phyloP scores from a whole-genome alignment of 2,329 filamentous ascomycete genomes.

The Fusarium sp. region DNA sequence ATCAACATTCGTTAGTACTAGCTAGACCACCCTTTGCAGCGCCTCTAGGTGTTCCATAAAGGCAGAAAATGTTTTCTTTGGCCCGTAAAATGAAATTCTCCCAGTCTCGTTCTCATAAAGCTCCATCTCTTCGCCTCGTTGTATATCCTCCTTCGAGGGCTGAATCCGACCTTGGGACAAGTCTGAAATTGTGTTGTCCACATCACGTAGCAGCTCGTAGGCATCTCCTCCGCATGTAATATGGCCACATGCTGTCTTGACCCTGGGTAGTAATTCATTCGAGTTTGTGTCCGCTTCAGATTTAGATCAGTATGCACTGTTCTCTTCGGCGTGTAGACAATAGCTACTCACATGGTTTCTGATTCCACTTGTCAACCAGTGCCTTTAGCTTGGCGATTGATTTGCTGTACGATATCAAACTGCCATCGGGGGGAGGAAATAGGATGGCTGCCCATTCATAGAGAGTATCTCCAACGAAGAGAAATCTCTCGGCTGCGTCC shows the following conservation, averaged over 20 bases:
- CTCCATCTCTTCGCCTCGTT: neutral
- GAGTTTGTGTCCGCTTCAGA: neutral
- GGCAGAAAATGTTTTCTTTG: too few relatives aligned
- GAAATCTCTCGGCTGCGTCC: slow-evolving; percentile 58
- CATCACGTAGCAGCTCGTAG: slow-evolving; percentile 3
- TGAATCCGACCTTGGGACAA: neutral
- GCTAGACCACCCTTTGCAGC: too few relatives aligned
- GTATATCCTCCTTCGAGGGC: neutral
- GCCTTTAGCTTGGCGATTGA: slow-evolving; percentile 26
- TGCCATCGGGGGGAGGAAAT: slow-evolving; percentile 36
- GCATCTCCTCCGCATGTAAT: slow-evolving; percentile 14
- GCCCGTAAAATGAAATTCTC: slow-evolving; percentile 2
- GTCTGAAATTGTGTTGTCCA: neutral
- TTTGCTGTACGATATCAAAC: slow-evolving; percentile 30
- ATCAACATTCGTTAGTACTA: too few relatives aligned
- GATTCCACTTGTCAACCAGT: slow-evolving; percentile 34
- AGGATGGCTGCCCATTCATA: slow-evolving; percentile 54
- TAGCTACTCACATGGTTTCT: neutral
- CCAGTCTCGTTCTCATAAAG: neutral
- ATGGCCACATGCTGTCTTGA: slow-evolving; percentile 23
- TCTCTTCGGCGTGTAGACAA: neutral
- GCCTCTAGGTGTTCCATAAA: too few relatives aligned
- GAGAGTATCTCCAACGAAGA: slow-evolving; percentile 64
- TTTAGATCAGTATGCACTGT: neutral
- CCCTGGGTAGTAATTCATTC: neutral